A percentile compares a stretch with the other conserved stretches of the same genome.
phyloP scores from a whole-genome alignment of 129 eudicot genomes.

The Flaveria linearis region DNA sequence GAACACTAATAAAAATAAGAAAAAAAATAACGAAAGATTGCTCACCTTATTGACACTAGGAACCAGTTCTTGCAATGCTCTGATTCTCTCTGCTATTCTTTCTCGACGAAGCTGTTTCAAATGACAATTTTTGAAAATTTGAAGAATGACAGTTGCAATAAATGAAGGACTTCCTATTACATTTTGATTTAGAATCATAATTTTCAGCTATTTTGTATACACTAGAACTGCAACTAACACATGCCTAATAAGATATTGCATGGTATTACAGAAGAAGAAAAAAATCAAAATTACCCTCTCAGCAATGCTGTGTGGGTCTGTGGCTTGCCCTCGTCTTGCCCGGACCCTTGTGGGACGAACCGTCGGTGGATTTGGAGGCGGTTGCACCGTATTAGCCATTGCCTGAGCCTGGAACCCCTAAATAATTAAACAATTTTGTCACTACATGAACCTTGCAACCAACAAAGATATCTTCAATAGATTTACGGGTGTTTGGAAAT shows the following conservation, averaged over 20 bases:
- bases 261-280: neutral
- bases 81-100: constrained; percentile 90
- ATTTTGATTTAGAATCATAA: neutral
- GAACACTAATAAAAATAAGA: neutral
- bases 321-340: constrained; percentile 96
- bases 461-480: neutral
- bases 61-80: constrained; percentile 95
- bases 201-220: constrained; percentile 1
- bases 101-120: constrained; percentile 81
- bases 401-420: constrained; percentile 83
- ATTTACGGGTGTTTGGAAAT: neutral
- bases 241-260: neutral
- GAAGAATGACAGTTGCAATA: constrained; percentile 1
- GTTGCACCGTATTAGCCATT: constrained; percentile 59
- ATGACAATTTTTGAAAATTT: constrained; percentile 3
- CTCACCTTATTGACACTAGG: constrained; percentile 96
- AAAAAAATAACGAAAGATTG: constrained; percentile 13
- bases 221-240: neutral
- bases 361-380: constrained; percentile 72
- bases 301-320: constrained; percentile 98
- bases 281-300: constrained; percentile 67
- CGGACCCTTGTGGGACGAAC: constrained; percentile 85
- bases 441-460: neutral
- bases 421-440: constrained; percentile 25
- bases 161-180: neutral